phyloP scores from a whole-genome alignment of 306 rosid genomes.

The apple (Malus domestica) region ASM211411v1 NC_041793.1:43892001-43892500 shows the following conservation, averaged over 20 bases:
- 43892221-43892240: too few species aligned
- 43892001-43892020: constrained; percentile 19
- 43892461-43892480: constrained; percentile 42
- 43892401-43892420: constrained; percentile 1
- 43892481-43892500: constrained; percentile 82
- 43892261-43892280: background rate
- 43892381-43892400: constrained; percentile 86
- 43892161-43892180: background rate
- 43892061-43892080: constrained; percentile 80
- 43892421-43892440: background rate
- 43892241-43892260: too few species aligned
- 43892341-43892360: constrained; percentile 76
- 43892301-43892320: constrained; percentile 52
- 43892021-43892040: constrained; percentile 76
- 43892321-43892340: constrained; percentile 64
- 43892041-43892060: constrained; percentile 72
- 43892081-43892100: background rate
- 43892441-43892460: background rate
- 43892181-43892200: background rate
- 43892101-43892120: background rate
- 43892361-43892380: constrained; percentile 83
- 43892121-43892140: background rate
- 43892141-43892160: background rate
- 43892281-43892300: background rate
- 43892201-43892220: background rate